Evolutionary conservation across 2,329 filamentous ascomycete species (phyloP).

Genomic region (Purpureocillium lavendulum): DNA sequence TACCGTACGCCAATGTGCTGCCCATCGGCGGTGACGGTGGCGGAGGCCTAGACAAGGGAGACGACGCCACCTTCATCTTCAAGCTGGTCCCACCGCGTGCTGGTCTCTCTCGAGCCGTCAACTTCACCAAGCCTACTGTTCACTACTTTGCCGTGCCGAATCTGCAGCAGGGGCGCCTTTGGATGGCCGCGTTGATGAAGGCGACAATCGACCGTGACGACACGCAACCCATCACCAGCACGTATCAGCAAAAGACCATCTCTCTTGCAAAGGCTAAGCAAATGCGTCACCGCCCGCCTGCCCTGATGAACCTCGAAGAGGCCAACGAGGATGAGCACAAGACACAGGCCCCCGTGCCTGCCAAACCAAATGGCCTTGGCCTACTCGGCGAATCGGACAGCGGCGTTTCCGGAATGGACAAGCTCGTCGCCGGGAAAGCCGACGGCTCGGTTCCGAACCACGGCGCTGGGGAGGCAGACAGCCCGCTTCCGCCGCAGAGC

Average conservation of each 20-base stretch:
- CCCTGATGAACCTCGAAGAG: constrained; percentile 64
- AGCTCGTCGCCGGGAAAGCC: constrained; percentile 21
- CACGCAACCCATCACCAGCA: constrained; percentile 70
- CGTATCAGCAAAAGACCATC: constrained; percentile 96
- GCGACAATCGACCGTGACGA: constrained; percentile 94
- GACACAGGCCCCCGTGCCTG: constrained; percentile 7
- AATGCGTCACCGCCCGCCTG: constrained; percentile 84
- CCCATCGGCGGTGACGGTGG: constrained; percentile 33
- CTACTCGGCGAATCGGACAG: constrained; percentile 35
- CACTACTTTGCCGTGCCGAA: constrained; percentile 97
- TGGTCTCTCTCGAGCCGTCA: constrained; percentile 82
- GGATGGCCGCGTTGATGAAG: constrained; percentile 99
- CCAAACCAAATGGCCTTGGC: constrained; percentile 28
- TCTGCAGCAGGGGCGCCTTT: constrained; percentile 76
- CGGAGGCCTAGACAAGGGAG: constrained; percentile 33
- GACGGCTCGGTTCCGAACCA: constrained; percentile 22
- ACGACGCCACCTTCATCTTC: constrained; percentile 87
- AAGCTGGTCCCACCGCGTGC: constrained; percentile 88
- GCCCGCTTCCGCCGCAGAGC: constrained; percentile 17
- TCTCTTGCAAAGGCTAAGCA: constrained; percentile 79
- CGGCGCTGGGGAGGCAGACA: constrained; percentile 16
- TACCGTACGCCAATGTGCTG: constrained; percentile 48
- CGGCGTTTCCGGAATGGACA: constrained; percentile 34
- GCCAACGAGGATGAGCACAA: constrained; percentile 20
- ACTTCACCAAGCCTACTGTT: constrained; percentile 93